These are phyloP conservation scores for Nigrograna mackinnonii DNA, from an alignment of 2,329 filamentous ascomycete species.

Conservation along the genomic window DNA sequence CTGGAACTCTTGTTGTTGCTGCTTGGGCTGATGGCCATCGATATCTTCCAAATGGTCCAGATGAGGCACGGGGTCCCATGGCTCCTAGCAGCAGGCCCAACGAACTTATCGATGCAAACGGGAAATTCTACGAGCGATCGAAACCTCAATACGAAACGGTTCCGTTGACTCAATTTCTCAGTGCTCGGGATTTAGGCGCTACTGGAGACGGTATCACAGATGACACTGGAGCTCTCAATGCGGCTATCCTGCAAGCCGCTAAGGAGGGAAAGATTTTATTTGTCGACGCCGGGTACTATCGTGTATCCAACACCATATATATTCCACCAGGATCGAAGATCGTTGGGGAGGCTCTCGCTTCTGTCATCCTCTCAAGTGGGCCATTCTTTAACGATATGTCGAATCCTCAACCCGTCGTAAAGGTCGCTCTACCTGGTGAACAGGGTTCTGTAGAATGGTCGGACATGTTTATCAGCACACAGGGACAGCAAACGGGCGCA, in stretches of 20 bases:
- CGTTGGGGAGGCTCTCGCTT: slow-evolving; percentile 82
- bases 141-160: slow-evolving; percentile 55
- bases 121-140: slow-evolving; percentile 54
- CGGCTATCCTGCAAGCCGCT: slow-evolving; percentile 66
- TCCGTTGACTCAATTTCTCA: slow-evolving; percentile 65
- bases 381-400: slow-evolving; percentile 48
- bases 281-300: slow-evolving; percentile 62
- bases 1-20: slow-evolving; percentile 18
- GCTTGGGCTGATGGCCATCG: slow-evolving; percentile 39
- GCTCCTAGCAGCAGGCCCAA: slow-evolving; percentile 44
- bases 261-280: slow-evolving; percentile 58
- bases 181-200: slow-evolving; percentile 53
- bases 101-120: slow-evolving; percentile 48
- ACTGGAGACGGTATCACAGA: slow-evolving; percentile 84
- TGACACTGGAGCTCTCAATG: slow-evolving; percentile 79
- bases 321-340: slow-evolving; percentile 74
- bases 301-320: slow-evolving; percentile 53
- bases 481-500: slow-evolving; percentile 69
- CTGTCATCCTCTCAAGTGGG: slow-evolving; percentile 79
- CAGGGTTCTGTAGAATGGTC: slow-evolving; percentile 69
- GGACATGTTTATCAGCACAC: slow-evolving; percentile 72
- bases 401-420: slow-evolving; percentile 66
- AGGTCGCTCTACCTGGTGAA: slow-evolving; percentile 68
- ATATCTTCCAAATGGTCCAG: slow-evolving; percentile 43
- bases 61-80: slow-evolving; percentile 48